Conservation (phyloP, 257 asterid species). For the Lavandula angustifolia region DNA sequence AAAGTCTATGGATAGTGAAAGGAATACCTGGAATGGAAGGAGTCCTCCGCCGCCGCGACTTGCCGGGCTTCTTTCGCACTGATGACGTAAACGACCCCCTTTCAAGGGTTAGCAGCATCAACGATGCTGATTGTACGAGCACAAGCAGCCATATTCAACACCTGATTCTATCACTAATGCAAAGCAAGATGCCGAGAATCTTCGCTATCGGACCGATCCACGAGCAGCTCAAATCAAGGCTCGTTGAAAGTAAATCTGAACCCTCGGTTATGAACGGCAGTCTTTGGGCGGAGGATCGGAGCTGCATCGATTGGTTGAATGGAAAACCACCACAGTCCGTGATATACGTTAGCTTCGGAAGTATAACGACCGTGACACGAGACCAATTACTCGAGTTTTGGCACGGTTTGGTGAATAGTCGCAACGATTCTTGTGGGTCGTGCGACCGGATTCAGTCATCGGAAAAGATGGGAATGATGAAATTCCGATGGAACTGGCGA, state of each 20-base stretch:
- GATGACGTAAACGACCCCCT: conserved; percentile 34
- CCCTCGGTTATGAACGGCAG: conserved; percentile 8
- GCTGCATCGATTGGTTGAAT: conserved; percentile 47
- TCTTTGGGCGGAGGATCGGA: conserved; percentile 41
- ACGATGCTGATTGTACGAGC: conserved; percentile 31
- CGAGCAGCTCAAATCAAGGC: conserved; percentile 30
- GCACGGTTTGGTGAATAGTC: conserved; percentile 51
- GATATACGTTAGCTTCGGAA: conserved; percentile 43
- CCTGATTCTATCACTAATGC: conserved; percentile 44
- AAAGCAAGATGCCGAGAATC: conserved; percentile 40
- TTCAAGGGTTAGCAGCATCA: neutral
- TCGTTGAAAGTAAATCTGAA: conserved; percentile 4
- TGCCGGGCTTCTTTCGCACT: conserved; percentile 54
- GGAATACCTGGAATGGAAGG: conserved; percentile 59
- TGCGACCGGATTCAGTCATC: conserved; percentile 37
- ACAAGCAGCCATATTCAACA: conserved; percentile 54
- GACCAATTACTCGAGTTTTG: conserved; percentile 39
- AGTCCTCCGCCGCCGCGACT: conserved; percentile 61
- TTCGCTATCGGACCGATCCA: conserved; percentile 50
- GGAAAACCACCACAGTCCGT: conserved; percentile 39
- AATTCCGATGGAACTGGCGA: conserved; percentile 22
- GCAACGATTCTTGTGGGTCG: conserved; percentile 41
- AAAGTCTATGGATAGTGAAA: conserved; percentile 36
- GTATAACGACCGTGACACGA: conserved; percentile 33
- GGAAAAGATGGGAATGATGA: neutral